phyloP scores from a whole-genome alignment of 306 rosid species.

The Corylus avellana region DNA sequence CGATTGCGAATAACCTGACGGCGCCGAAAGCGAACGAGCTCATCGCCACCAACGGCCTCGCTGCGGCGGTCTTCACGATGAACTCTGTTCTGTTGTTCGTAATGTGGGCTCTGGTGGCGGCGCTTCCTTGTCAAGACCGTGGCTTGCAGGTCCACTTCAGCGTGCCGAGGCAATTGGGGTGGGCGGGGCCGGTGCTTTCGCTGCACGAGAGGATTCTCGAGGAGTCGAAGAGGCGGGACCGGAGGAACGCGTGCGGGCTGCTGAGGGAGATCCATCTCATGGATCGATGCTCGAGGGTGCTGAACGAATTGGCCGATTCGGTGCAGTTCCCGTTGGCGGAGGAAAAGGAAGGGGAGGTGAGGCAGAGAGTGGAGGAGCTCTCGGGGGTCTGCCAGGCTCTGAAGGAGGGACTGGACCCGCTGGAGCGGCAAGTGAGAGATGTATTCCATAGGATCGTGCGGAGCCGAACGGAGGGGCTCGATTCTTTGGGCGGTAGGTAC shows the following conservation, averaged over 20 bases:
- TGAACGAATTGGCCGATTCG: conserved; percentile 67
- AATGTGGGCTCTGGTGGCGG: conserved; percentile 94
- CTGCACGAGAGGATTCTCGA: conserved; percentile 77
- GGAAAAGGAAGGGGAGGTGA: conserved; percentile 65
- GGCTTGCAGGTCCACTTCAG: conserved; percentile 71
- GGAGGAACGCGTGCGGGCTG: conserved; percentile 70
- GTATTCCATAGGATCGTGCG: conserved; percentile 78
- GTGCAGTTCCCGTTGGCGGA: conserved; percentile 69
- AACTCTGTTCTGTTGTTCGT: conserved; percentile 61
- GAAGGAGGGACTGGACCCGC: conserved; percentile 71
- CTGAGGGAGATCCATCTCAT: conserved; percentile 81
- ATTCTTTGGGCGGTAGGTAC: conserved; percentile 45
- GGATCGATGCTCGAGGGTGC: conserved; percentile 67
- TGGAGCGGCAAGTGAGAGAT: conserved; percentile 84
- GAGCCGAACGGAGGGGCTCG: conserved; percentile 76
- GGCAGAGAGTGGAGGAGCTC: conserved; percentile 66
- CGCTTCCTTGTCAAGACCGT: conserved; percentile 96
- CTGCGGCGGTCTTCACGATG: conserved; percentile 57
- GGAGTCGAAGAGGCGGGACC: conserved; percentile 76
- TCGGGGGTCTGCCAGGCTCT: conserved; percentile 50
- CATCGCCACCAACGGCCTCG: conserved; percentile 58
- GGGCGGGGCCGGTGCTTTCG: conserved; percentile 66
- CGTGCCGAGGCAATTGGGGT: conserved; percentile 48
- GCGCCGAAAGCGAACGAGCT: conserved; percentile 70
- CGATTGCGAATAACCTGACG: conserved; percentile 59